Evolutionary conservation across 176 grass and related monocot genomes (phyloP).

Genomic region (Hordeum marinum): DNA sequence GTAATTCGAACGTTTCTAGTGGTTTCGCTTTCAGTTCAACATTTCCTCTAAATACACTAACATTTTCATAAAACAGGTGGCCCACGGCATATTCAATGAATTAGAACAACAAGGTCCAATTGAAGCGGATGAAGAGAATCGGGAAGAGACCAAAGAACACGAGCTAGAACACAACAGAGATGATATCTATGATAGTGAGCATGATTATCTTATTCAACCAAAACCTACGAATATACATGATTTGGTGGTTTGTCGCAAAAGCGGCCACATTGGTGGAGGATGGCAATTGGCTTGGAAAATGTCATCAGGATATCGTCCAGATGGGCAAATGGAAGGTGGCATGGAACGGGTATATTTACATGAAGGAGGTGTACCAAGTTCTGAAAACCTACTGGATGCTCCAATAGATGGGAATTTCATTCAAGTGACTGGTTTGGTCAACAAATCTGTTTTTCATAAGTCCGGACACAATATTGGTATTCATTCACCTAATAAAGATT

Average conservation of each 20-base stretch:
- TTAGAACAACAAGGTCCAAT: not conserved
- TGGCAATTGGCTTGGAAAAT: constrained; percentile 78
- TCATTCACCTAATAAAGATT: constrained; percentile 32
- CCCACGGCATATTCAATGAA: not conserved
- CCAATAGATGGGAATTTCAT: constrained; percentile 19
- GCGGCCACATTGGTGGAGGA: constrained; percentile 48
- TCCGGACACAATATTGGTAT: not conserved
- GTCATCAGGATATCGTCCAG: not conserved
- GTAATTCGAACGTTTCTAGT: not conserved
- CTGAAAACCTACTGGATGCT: constrained; percentile 7
- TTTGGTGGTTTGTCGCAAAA: constrained; percentile 15
- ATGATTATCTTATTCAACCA: not conserved
- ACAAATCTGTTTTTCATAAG: constrained; percentile 37
- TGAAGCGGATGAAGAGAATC: not conserved
- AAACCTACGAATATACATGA: not conserved
- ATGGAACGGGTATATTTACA: constrained; percentile 13
- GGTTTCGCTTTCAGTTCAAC: not conserved
- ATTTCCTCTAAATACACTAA: not conserved
- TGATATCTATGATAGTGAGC: not conserved
- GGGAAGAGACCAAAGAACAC: not conserved
- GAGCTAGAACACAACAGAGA: not conserved
- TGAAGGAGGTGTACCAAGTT: not conserved
- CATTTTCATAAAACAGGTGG: not conserved
- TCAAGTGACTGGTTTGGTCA: constrained; percentile 51
- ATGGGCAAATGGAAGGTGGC: not conserved